Conservation (phyloP, 2,329 filamentous ascomycete genomes). For the Diaporthe citri region DNA sequence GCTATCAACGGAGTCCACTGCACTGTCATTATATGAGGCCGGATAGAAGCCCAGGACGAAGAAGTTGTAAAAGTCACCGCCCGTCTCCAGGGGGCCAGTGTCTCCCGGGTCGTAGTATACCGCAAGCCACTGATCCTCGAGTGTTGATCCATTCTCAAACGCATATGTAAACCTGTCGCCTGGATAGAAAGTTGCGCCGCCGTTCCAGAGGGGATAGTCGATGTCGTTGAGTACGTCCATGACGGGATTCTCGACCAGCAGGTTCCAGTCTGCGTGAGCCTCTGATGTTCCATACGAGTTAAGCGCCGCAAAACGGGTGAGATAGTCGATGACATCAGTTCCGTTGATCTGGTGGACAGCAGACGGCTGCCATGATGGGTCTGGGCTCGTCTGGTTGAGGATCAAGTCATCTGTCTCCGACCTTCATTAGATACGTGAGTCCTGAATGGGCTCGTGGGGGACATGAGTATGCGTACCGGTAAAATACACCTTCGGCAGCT, state of each 20-base stretch:
- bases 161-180: conserved; percentile 47
- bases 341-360: conserved; percentile 51
- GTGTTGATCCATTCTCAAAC: conserved; percentile 46
- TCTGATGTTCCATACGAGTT: conserved; percentile 54
- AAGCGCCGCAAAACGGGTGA: conserved; percentile 48
- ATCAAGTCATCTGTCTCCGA: not conserved
- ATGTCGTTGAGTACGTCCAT: conserved; percentile 34
- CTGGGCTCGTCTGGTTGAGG: conserved; percentile 26
- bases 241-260: conserved; percentile 48
- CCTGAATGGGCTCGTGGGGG: not conserved
- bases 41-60: conserved; percentile 51
- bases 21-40: conserved; percentile 31
- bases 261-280: conserved; percentile 57
- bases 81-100: conserved; percentile 52
- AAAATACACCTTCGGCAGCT: conserved; percentile 51
- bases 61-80: conserved; percentile 58
- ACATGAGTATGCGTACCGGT: not conserved
- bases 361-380: conserved; percentile 39
- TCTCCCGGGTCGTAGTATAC: conserved; percentile 35
- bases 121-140: conserved; percentile 39
- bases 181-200: conserved; percentile 47
- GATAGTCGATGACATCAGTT: conserved; percentile 44
- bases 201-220: not conserved
- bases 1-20: not conserved
- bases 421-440: too few relatives aligned